phyloP scores from a whole-genome alignment of 2,329 filamentous ascomycete genomes.

The Cladosporium sp. region DNA sequence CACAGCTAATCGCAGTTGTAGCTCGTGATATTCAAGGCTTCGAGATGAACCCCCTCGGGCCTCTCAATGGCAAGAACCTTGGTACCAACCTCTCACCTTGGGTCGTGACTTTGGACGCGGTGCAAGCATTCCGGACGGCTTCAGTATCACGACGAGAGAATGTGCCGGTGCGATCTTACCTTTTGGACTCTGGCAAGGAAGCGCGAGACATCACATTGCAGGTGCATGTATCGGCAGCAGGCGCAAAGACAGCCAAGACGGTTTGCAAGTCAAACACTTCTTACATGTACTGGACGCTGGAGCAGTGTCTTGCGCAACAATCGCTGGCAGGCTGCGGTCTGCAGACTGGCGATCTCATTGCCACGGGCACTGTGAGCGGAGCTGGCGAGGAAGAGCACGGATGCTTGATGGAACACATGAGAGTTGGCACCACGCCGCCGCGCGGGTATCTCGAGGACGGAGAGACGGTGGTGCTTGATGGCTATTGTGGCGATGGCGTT shows the following conservation, averaged over 20 bases:
- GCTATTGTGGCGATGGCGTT: constrained; percentile 34
- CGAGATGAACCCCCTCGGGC: constrained; percentile 59
- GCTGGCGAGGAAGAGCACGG: constrained; percentile 34
- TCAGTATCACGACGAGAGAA: constrained; percentile 17
- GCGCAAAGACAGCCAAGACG: constrained; percentile 8
- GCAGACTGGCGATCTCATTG: constrained; percentile 40
- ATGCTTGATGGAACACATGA: constrained; percentile 40
- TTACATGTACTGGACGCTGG: constrained; percentile 41
- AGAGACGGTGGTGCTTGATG: constrained; percentile 36
- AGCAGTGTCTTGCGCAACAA: constrained; percentile 41
- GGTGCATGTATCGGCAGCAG: constrained; percentile 18
- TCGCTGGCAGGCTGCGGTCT: constrained; percentile 37
- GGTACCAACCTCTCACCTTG: constrained; percentile 59
- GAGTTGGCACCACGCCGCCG: constrained; percentile 32
- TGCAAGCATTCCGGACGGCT: constrained; percentile 34
- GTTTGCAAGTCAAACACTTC: constrained; percentile 27
- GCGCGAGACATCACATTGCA: constrained; percentile 24
- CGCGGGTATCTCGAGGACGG: constrained; percentile 38
- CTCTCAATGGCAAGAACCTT: constrained; percentile 59
- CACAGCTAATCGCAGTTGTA: not conserved
- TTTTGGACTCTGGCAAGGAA: constrained; percentile 20
- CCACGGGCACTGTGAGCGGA: constrained; percentile 40
- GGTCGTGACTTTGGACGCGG: constrained; percentile 56
- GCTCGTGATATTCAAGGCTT: constrained; percentile 59
- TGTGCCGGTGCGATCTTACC: constrained; percentile 17